Evolutionary conservation across 805 yeast genomes (phyloP).

Genomic region (Suhomyces vadensis): DNA sequence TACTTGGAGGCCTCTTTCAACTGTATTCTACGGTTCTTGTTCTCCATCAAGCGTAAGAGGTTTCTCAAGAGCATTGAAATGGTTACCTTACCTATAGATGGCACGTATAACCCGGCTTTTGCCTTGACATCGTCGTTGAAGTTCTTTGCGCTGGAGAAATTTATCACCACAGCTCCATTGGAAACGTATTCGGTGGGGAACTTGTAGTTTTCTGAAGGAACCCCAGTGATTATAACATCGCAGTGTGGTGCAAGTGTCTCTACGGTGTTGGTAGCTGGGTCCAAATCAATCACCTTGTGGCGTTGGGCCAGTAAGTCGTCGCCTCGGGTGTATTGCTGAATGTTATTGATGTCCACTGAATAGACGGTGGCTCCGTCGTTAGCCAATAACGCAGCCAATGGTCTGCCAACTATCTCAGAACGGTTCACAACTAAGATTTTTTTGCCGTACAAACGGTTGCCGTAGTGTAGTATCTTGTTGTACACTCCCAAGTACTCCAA

Average conservation of each 20-base stretch:
- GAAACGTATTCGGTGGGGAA: constrained; percentile 79
- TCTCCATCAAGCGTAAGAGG: constrained; percentile 75
- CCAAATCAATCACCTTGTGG: constrained; percentile 67
- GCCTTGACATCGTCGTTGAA: constrained; percentile 80
- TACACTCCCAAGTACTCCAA: constrained; percentile 88
- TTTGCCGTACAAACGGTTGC: constrained; percentile 91
- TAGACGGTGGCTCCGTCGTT: constrained; percentile 97
- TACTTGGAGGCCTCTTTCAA: too few relatives aligned
- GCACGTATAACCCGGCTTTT: constrained; percentile 89
- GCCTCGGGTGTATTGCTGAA: constrained; percentile 92
- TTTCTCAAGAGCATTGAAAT: constrained; percentile 92
- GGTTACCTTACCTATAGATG: constrained; percentile 95
- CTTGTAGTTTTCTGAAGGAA: constrained; percentile 79
- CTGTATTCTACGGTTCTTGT: constrained; percentile 40
- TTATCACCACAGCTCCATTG: constrained; percentile 88
- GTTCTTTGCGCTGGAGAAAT: constrained; percentile 87
- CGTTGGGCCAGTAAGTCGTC: constrained; percentile 79
- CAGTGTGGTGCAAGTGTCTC: constrained; percentile 70
- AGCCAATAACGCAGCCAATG: constrained; percentile 91
- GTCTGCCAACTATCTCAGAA: constrained; percentile 96
- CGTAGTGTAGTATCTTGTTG: constrained; percentile 78
- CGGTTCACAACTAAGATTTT: constrained; percentile 88
- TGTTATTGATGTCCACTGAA: constrained; percentile 83
- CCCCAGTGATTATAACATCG: constrained; percentile 95
- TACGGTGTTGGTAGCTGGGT: constrained; percentile 52